Conservation (phyloP, 441 rosid species). For the Gossypium schwendimanii region DNA sequence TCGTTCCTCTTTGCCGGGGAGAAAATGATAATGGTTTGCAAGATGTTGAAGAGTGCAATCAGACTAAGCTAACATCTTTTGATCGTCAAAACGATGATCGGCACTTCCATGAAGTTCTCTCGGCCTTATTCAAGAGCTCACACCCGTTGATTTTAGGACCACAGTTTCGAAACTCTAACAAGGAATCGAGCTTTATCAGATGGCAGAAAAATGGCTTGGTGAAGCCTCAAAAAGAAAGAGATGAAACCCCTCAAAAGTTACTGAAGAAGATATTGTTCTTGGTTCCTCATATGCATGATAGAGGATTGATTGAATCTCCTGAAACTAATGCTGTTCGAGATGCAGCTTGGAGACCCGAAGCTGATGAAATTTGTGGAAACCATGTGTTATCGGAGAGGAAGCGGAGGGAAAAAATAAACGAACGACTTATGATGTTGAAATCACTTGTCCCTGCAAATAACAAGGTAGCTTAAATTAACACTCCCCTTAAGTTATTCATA, state of each 20-base stretch:
- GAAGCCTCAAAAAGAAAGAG: slow-evolving; percentile 18
- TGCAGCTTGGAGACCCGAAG: slow-evolving; percentile 39
- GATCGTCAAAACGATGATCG: slow-evolving; percentile 39
- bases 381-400: slow-evolving; percentile 43
- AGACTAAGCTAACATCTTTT: slow-evolving; percentile 25
- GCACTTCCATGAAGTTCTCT: slow-evolving; percentile 68
- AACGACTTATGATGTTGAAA: slow-evolving; percentile 50
- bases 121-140: slow-evolving; percentile 56
- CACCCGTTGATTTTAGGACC: slow-evolving; percentile 53
- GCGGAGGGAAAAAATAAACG: slow-evolving; percentile 47
- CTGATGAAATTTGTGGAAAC: slow-evolving; percentile 43
- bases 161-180: slow-evolving; percentile 34
- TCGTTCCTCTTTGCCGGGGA: slow-evolving; percentile 26
- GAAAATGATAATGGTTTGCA: slow-evolving; percentile 28
- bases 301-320: slow-evolving; percentile 27
- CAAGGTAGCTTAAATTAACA: slow-evolving; percentile 43
- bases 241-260: slow-evolving; percentile 36
- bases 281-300: slow-evolving; percentile 56
- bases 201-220: slow-evolving; percentile 48
- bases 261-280: slow-evolving; percentile 67
- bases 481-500: neutral
- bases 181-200: slow-evolving; percentile 50
- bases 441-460: slow-evolving; percentile 62
- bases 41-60: slow-evolving; percentile 35
- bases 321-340: slow-evolving; percentile 29